Evolutionary conservation across 2,329 filamentous ascomycete genomes (phyloP), one percentile per base, ranked within the genome.

Genomic region (Phyllosticta citriasiana): DNA sequence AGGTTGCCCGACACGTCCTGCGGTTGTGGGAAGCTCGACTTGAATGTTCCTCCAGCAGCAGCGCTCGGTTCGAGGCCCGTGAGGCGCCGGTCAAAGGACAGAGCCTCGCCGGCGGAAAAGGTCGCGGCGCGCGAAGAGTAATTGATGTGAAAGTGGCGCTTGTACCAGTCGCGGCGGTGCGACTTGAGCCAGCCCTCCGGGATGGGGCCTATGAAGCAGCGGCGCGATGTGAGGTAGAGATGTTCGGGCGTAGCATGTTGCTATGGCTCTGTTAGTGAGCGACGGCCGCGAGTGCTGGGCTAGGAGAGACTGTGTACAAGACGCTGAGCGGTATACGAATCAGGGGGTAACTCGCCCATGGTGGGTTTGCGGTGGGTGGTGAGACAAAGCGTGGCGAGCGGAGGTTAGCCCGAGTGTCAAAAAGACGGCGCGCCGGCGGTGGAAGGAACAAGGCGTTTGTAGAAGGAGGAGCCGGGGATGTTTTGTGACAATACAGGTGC

Each of bases 141-240:
- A 66, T 74, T 72, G 72, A 76, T 73, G 65, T 73, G 70, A 24
- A 78, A 69, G 65, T 79, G 77, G 66, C 77, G 73, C 65, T 76
- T 81, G 72, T 85, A 86, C 84, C 84, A 87, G 62, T 82, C 79
- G 66, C 84, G 84, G 58, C 83, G 78, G 69, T 86, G 82, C 63
- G 79, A 82, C 66, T 82, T 82, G 59, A 86, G 76, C 84, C 84
- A 87, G 61, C 82, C 83, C 66, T 84, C 81, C 53, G 84, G 84
- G 40, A 87, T 83, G 40, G 84, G 84, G 0, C 84, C 84, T 62
- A 87, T 84, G 72, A 87, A 87, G 72, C 81, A 82, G 60, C 84
- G 81, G 60, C 81, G 78, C 57, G 79, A 82, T 6, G 84, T 87
- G 65, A 84, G 74, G 71, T 86, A 79, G 51, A 87, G 72, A 67